phyloP scores from a whole-genome alignment of 2,329 filamentous ascomycete species.

The Amesomyces nigricolor region DNA sequence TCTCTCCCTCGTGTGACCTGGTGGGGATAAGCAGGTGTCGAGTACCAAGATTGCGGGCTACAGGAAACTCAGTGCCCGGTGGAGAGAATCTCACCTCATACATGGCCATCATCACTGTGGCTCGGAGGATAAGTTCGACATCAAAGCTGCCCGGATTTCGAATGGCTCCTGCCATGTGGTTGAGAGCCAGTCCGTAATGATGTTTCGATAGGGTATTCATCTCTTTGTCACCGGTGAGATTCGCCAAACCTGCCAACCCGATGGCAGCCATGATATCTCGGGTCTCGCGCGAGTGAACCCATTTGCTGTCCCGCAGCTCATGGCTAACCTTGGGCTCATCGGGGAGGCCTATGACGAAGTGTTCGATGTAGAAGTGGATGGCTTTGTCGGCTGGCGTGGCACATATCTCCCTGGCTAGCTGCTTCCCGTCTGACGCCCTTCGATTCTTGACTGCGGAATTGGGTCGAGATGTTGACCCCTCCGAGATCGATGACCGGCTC shows the following conservation, averaged over 20 bases:
- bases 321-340: conserved; percentile 40
- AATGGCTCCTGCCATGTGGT: conserved; percentile 41
- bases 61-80: neutral
- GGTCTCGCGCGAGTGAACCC: conserved; percentile 37
- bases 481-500: conserved; percentile 6
- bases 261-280: conserved; percentile 51
- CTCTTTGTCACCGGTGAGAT: conserved; percentile 42
- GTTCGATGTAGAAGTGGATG: conserved; percentile 46
- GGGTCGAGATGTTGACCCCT: conserved; percentile 13
- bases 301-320: conserved; percentile 34
- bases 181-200: conserved; percentile 50
- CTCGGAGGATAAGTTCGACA: conserved; percentile 43
- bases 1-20: conserved; percentile 44
- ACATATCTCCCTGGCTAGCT: conserved; percentile 33
- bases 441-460: neutral
- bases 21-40: neutral
- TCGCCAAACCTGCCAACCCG: conserved; percentile 53
- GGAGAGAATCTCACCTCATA: conserved; percentile 46
- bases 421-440: neutral
- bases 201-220: conserved; percentile 44
- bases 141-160: conserved; percentile 30
- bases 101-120: conserved; percentile 53
- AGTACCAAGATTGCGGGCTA: neutral
- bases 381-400: conserved; percentile 43
- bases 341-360: conserved; percentile 47